Percentiles rank a stretch among this genome's conserved stretches.
Conservation (phyloP, 345 rosid genomes). For the Gossypium arboreum region DNA sequence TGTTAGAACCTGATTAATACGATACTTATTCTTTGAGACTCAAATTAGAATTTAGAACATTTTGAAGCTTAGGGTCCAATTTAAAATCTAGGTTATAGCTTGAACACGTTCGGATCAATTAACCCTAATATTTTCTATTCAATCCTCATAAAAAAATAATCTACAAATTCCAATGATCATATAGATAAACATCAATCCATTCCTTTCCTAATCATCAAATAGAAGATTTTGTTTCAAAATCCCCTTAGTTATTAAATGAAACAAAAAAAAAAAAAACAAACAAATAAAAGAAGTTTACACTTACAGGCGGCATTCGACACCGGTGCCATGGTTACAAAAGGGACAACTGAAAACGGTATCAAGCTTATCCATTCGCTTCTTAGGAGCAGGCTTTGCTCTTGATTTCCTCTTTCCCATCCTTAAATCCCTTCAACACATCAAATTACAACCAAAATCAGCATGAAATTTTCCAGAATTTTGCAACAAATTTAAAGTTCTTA, state of each 20-base stretch:
- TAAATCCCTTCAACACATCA: constrained; percentile 12
- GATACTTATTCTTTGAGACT: too few species aligned
- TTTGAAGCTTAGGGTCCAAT: neutral
- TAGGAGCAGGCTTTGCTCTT: constrained; percentile 89
- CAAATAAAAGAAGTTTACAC: constrained; percentile 20
- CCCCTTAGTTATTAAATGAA: neutral
- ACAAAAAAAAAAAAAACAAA: neutral
- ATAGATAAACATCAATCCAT: neutral
- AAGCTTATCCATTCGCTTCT: constrained; percentile 91
- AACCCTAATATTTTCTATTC: neutral
- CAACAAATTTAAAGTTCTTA: neutral
- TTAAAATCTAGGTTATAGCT: too few species aligned
- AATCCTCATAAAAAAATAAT: neutral
- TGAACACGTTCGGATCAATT: too few species aligned
- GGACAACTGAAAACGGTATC: constrained; percentile 95
- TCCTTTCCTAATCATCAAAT: neutral
- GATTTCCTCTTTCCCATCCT: constrained; percentile 97
- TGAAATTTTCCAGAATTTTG: neutral
- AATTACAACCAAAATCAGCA: neutral
- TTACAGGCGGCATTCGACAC: constrained; percentile 88
- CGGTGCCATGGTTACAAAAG: constrained; percentile 93
- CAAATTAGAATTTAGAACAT: neutral
- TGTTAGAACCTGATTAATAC: too few species aligned
- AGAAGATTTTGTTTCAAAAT: neutral
- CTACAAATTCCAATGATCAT: neutral